Conservation (phyloP, 805 yeast species). For the Clavispora phyllophila region DNA sequence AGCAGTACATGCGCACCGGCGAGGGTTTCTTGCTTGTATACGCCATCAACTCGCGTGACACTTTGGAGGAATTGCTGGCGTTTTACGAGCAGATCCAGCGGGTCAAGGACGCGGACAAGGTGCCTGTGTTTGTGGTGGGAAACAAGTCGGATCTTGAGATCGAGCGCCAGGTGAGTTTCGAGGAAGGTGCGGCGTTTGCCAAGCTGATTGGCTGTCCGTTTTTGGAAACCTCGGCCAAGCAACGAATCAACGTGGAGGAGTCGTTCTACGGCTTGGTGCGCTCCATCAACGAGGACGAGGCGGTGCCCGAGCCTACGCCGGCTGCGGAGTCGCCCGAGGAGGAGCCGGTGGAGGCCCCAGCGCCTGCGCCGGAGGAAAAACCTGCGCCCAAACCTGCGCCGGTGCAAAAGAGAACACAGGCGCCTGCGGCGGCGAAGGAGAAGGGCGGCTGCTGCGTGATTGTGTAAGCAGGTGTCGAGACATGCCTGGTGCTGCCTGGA, state of each 20-base stretch:
- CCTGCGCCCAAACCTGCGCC: conserved; percentile 3
- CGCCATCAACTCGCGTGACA: conserved; percentile 76
- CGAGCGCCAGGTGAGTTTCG: conserved; percentile 67
- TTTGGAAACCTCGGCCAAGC: conserved; percentile 91
- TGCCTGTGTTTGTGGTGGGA: conserved; percentile 79
- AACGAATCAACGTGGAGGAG: conserved; percentile 83
- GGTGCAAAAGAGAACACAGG: conserved; percentile 3
- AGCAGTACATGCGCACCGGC: conserved; percentile 93
- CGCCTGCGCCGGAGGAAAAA: conserved; percentile 9
- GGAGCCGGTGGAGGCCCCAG: not conserved
- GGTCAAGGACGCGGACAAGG: conserved; percentile 67
- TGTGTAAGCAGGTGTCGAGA: conserved; percentile 4
- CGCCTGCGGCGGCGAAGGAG: conserved; percentile 3
- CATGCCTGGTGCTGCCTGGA: too few species aligned
- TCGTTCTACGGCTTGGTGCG: conserved; percentile 70
- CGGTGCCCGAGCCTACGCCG: conserved; percentile 2
- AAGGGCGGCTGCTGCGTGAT: conserved; percentile 18
- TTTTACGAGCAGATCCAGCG: conserved; percentile 75
- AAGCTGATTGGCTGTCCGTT: conserved; percentile 64
- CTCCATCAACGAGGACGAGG: conserved; percentile 33
- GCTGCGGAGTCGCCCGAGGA: conserved; percentile 1
- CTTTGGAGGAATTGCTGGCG: conserved; percentile 78
- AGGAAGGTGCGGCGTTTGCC: conserved; percentile 62
- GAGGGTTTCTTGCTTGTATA: conserved; percentile 90
- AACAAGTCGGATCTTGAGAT: conserved; percentile 72